Base-by-base conservation (phyloP, 345 rosid species). In the Populus tremula region DNA sequence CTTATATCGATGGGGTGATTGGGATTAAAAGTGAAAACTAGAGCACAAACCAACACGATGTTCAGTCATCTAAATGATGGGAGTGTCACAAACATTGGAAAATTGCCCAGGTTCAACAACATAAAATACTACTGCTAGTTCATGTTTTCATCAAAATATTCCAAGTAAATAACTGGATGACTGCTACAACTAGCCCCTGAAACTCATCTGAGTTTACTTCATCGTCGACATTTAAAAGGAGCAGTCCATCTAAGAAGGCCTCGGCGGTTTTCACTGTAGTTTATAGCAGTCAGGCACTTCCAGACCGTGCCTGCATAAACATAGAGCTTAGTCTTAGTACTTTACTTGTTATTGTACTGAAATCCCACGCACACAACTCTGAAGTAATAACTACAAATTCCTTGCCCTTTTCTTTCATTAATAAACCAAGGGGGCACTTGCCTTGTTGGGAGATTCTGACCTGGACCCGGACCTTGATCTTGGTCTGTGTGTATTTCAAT, bases 401-500 rank as follows among this genome's bases (percentile, higher is more conserved):
- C n/a, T 59, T 59, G 29, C 63, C 63, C 63, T 59, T 59, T 59
- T 12, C 3, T 59, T 23, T 59, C 5, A 59, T 59, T n/a, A 59
- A 59, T 13, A 23, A 59, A n/a, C 6, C 29, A 10, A 10, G 12
- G 13, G 14, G 29, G 64, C 2, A 59, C 64, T 59, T n/a, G 64
- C 64, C 64, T 59, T 59, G 64, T n/a, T n/a, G 64, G 64, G 64
- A 59, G 64, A 59, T 59, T 59, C 64, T n/a, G 64, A 59, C 50
- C 50, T 47, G 50, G 50, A 45, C 63, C 63, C 20, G 63, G 63
- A 59, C 64, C 64, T 59, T 1, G 64, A 59, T 23, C 9, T 59
- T 59, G 64, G 64, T 59, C 64, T 59, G 64, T 0, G 29, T 21
- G 10, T 14, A 0, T 47, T 23, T n/a, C 29, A 23, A 10, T 4